Conservation (phyloP, 371 early-diverging fungal genomes). For the Conidiobolus incongruus region DNA sequence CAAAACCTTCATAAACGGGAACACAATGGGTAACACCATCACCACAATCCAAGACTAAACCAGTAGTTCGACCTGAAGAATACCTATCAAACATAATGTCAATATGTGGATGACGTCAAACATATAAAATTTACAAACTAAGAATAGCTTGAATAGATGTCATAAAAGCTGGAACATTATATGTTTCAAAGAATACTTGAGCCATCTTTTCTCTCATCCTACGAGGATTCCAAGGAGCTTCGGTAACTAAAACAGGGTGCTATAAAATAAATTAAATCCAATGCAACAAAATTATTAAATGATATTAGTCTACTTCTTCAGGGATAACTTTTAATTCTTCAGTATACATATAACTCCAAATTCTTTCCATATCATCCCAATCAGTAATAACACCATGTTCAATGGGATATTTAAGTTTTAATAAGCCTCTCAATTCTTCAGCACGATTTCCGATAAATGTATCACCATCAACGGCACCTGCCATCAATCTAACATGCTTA, state of each 20-base stretch:
- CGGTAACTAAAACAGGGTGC: constrained; percentile 90
- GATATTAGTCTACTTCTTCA: constrained; percentile 88
- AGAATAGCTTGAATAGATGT: constrained; percentile 90
- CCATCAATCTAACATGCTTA: constrained; percentile 87
- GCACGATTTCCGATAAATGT: constrained; percentile 83
- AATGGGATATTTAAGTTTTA: constrained; percentile 81
- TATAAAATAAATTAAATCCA: constrained; percentile 7
- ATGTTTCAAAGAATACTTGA: constrained; percentile 92
- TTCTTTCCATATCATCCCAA: constrained; percentile 94
- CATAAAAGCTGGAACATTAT: constrained; percentile 87
- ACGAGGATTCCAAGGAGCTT: constrained; percentile 82
- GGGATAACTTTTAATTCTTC: constrained; percentile 82
- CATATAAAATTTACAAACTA: constrained; percentile 32
- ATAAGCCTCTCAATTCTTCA: constrained; percentile 78
- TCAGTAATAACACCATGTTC: constrained; percentile 89
- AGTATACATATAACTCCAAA: constrained; percentile 86
- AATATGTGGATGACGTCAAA: constrained; percentile 2
- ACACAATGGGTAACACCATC: constrained; percentile 90
- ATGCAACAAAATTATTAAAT: background rate
- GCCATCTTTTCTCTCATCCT: constrained; percentile 74
- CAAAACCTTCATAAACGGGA: constrained; percentile 92
- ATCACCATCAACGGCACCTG: constrained; percentile 90
- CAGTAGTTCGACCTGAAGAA: constrained; percentile 89
- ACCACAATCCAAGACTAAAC: constrained; percentile 81
- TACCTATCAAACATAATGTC: constrained; percentile 21